Base-by-base conservation (phyloP, 495 filamentous ascomycete species). In the Trichocladium uniseriatum region DNA sequence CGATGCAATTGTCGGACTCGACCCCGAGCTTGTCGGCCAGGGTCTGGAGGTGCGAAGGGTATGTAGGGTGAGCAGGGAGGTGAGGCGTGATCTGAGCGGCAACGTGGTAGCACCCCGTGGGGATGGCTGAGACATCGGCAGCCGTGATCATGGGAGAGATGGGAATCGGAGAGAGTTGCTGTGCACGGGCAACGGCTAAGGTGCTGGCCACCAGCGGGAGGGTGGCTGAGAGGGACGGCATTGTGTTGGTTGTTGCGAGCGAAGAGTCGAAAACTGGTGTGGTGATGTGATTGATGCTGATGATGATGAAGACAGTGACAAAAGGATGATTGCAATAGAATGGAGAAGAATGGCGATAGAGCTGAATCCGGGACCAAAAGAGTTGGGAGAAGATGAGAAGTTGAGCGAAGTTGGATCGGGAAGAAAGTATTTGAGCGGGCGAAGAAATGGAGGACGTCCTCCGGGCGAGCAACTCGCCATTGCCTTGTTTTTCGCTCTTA, bases 351-450 rank as follows among this genome's bases (percentile, higher is more conserved):
- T 38, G 34, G 21, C 16, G 27, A 14, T 51, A 20, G 19, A 16
- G 42, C 35, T 52, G 49, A 41, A 37, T 18, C 40, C 45, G 42
- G 13, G 42, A 51, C 16, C 27, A 15, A 37, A 39, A 15, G 41
- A 36, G 35, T 31, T 51, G 24, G 4, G 20, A 31, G 40, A 10
- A 32, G 31, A 6, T 32, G 31, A 27, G 24, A 8, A 27, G 8
- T 27, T 27, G 24, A 8, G 24, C 24, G 24, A 27, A n/a, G n/a
- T n/a, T n/a, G n/a, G n/a, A 14, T 14, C 7, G 7, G 7, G 31
- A 14, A 34, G 7, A 34, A 34, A 27, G 24, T 3, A 27, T 4
- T 27, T 27, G 24, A 8, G 24, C 24, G 24, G 8, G 34, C 34
- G 34, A 36, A 13, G 24, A 27, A 27, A 27, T 8, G 8, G 8